A percentile compares a stretch with the other conserved stretches of the same genome.
These are phyloP conservation scores for Plasmopara halstedii DNA, from an alignment of 352 stramenopile species.

Conservation along the genomic window DNA sequence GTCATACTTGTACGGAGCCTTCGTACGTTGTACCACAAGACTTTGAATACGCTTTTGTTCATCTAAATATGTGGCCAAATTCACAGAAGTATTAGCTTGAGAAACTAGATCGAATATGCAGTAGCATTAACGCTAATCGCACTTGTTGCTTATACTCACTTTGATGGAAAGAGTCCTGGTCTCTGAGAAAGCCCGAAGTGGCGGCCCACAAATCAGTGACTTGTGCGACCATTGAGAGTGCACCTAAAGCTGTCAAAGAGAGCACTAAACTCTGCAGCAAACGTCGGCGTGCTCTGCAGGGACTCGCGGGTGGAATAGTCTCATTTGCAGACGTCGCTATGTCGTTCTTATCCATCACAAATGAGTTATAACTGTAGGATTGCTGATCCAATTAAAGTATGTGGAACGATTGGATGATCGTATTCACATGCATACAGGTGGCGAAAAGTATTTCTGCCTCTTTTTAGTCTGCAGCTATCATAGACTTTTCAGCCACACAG, in stretches of 20 bases:
- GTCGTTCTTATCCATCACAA: constrained; percentile 13
- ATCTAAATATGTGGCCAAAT: not conserved
- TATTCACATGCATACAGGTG: no score
- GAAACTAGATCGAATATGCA: not conserved
- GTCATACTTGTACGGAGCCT: constrained; percentile 20
- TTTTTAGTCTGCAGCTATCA: no score
- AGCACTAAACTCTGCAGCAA: constrained; percentile 8
- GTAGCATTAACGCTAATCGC: no score
- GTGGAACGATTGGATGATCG: no score
- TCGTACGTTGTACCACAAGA: constrained; percentile 13
- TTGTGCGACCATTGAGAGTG: constrained; percentile 5
- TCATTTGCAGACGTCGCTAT: constrained; percentile 2
- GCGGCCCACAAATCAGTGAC: constrained; percentile 7
- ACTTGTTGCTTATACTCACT: constrained; percentile 5
- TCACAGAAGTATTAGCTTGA: constrained; percentile 1
- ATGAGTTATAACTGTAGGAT: no score
- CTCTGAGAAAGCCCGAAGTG: constrained; percentile 1
- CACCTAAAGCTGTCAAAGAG: constrained; percentile 4
- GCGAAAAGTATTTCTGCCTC: no score
- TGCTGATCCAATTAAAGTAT: no score
- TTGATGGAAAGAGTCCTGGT: constrained; percentile 8
- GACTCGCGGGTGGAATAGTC: constrained; percentile 1
- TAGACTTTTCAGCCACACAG: no score
- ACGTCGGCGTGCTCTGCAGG: constrained; percentile 5
- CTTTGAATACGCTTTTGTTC: constrained; percentile 14